Evolutionary conservation across 148 eudicot genomes (phyloP).

Genomic region (Rhododendron mucronatum): DNA sequence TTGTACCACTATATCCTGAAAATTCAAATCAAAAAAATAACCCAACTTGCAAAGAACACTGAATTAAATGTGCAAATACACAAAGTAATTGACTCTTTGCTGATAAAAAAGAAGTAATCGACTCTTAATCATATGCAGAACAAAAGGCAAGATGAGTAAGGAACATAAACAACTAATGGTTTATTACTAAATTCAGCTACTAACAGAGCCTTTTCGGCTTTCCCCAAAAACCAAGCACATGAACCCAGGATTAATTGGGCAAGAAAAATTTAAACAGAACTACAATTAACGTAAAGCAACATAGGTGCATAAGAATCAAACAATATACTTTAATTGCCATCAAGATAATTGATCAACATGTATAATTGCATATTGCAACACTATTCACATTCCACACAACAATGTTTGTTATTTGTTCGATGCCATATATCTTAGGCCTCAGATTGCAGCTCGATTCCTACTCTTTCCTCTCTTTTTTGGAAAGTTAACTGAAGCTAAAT

Average conservation of each 20-base stretch:
- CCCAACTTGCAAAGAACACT: background rate
- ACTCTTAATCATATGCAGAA: background rate
- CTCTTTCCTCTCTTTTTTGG: background rate
- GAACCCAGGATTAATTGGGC: background rate
- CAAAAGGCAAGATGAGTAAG: background rate
- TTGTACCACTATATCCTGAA: background rate
- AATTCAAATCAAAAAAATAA: background rate
- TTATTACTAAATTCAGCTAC: background rate
- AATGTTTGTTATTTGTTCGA: background rate
- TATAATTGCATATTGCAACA: conserved; percentile 4
- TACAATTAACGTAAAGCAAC: background rate
- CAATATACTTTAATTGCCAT: background rate
- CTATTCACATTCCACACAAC: background rate
- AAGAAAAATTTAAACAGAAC: background rate
- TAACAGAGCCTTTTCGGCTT: background rate
- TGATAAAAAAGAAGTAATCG: background rate
- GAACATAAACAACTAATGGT: background rate
- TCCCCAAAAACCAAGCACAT: background rate
- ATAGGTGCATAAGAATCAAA: background rate
- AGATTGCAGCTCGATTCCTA: background rate
- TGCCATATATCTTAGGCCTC: background rate
- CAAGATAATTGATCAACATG: conserved; percentile 3
- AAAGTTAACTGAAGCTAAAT: background rate
- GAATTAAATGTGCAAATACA: background rate
- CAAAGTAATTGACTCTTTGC: background rate